Evolutionary conservation across 2,329 filamentous ascomycete species (phyloP), one percentile per base, ranked within the genome.

Genomic region (Pseudogymnoascus sp.): DNA sequence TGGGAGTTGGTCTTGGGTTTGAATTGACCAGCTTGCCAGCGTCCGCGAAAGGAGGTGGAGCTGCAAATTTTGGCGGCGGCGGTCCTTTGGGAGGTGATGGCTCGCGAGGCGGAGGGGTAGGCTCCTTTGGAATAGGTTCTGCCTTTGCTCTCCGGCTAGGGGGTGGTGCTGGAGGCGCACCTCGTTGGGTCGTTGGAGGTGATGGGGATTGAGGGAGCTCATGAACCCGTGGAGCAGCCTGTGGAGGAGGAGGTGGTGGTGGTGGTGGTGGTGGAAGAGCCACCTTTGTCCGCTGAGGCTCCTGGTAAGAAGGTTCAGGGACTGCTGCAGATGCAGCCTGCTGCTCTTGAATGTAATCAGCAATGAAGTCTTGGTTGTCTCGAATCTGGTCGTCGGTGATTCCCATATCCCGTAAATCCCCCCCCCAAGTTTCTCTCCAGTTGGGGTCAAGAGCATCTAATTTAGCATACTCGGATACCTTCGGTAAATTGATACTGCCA

Each of bases 41-140:
- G 72, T 96, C 92, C 60, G 90, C 84, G 62, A 97, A 75, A 2
- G 92, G 89, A 33, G 94, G 94, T 48, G 94, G 94, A 7, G 90
- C 92, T 65, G 85, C 82, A 75, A 95, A 97, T 67, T 80, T 81
- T 7, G 83, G 83, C 58, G 85, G 81, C 19, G 84, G 81, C 8
- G 80, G 79, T 23, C 74, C 72, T 61, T 71, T 69, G 15, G 85
- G 83, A 10, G 90, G 89, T 12, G 86, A 84, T 12, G 86, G 82
- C 62, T 90, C 86, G 68, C 85, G 80, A 28, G 86, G 81, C n/a
- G 88, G 83, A 35, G 55, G 55, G 76, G 79, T 76, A n/a, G 76
- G 74, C 63, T 79, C 78, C 60, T 74, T 68, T 41, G 71, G 68
- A 2, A 74, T 64, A 8, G 71, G 59, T 21, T 84, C 81, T 18